Evolutionary conservation across 495 filamentous ascomycete species (phyloP).

Genomic region (Aspergillus leporis): DNA sequence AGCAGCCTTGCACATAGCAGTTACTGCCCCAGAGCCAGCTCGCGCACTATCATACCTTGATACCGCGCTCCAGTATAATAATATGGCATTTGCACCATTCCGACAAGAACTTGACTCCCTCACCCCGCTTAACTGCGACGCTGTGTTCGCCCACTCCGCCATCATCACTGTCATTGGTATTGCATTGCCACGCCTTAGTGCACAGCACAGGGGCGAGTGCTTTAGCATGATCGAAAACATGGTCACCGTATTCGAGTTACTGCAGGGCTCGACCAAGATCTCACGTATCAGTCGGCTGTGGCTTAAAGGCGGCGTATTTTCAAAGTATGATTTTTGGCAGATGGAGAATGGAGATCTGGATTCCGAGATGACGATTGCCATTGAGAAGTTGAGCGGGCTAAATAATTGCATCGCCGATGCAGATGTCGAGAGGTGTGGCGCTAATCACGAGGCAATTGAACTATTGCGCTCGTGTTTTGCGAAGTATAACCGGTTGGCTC

Average conservation of each 20-base stretch:
- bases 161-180: slow-evolving; percentile 45
- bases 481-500: slow-evolving; percentile 19
- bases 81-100: slow-evolving; percentile 43
- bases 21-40: slow-evolving; percentile 22
- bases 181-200: slow-evolving; percentile 36
- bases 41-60: slow-evolving; percentile 36
- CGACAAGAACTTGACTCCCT: slow-evolving; percentile 42
- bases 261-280: slow-evolving; percentile 35
- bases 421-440: slow-evolving; percentile 11
- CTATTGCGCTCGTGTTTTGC: slow-evolving; percentile 28
- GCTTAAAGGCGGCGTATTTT: slow-evolving; percentile 28
- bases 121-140: slow-evolving; percentile 42
- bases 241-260: slow-evolving; percentile 28
- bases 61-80: slow-evolving; percentile 46
- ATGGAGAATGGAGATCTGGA: slow-evolving; percentile 19
- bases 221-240: slow-evolving; percentile 29
- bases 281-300: slow-evolving; percentile 22
- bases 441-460: slow-evolving; percentile 21
- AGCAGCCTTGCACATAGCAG: slow-evolving; percentile 52
- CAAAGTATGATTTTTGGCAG: slow-evolving; percentile 20
- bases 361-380: slow-evolving; percentile 15
- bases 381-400: slow-evolving; percentile 19
- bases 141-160: slow-evolving; percentile 49
- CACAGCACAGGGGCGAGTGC: slow-evolving; percentile 10
- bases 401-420: slow-evolving; percentile 7